Evolutionary conservation across 2,329 filamentous ascomycete genomes (phyloP).

Genomic region (Dactylellina sp.): DNA sequence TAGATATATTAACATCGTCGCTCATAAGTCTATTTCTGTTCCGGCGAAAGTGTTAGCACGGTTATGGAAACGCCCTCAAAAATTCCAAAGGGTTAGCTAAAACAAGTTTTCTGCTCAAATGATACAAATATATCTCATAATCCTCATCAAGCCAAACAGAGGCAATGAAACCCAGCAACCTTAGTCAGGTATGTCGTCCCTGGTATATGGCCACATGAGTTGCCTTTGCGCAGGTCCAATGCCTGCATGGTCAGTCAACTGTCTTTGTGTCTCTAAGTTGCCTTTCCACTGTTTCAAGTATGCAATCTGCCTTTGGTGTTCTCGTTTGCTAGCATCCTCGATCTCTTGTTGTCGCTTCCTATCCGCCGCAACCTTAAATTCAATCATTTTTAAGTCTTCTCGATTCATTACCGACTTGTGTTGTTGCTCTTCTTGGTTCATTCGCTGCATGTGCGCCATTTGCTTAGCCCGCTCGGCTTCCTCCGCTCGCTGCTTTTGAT

Average conservation of each 20-base stretch:
- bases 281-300: slow-evolving; percentile 50
- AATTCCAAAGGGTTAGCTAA: background rate
- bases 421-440: slow-evolving; percentile 46
- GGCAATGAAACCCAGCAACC: background rate
- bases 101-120: slow-evolving; percentile 34
- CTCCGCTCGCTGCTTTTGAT: slow-evolving; percentile 27
- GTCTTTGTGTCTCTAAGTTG: slow-evolving; percentile 45
- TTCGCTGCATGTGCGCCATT: slow-evolving; percentile 34
- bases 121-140: background rate
- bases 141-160: background rate
- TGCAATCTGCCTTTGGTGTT: slow-evolving; percentile 43
- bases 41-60: background rate
- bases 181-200: slow-evolving; percentile 49
- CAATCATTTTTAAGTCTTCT: slow-evolving; percentile 52
- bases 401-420: slow-evolving; percentile 40
- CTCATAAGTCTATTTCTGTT: slow-evolving; percentile 37
- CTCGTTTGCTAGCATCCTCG: slow-evolving; percentile 36
- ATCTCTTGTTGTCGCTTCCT: slow-evolving; percentile 46
- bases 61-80: slow-evolving; percentile 17
- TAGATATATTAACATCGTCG: slow-evolving; percentile 15
- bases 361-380: slow-evolving; percentile 46
- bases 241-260: slow-evolving; percentile 26
- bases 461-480: slow-evolving; percentile 31
- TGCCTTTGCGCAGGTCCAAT: slow-evolving; percentile 20
- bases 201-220: slow-evolving; percentile 52